These are phyloP conservation scores for Amphicarpaea edgeworthii DNA, from an alignment of 306 rosid genomes.

Conservation along the genomic window DNA sequence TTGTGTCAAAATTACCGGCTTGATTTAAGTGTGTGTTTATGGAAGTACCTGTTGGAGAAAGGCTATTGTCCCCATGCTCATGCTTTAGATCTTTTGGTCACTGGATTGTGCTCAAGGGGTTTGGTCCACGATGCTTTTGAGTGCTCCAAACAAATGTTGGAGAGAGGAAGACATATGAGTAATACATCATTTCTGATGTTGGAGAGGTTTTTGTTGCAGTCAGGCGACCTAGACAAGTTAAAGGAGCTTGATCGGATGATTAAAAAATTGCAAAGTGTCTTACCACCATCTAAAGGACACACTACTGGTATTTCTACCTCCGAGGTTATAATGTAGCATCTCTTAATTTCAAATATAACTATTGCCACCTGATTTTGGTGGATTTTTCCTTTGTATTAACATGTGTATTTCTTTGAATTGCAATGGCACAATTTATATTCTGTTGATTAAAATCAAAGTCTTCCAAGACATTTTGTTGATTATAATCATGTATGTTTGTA, in stretches of 20 bases:
- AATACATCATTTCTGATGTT: conserved; percentile 65
- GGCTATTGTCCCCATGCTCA: conserved; percentile 91
- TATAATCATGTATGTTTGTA: conserved; percentile 2
- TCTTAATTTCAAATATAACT: conserved; percentile 16
- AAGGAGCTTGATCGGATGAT: conserved; percentile 68
- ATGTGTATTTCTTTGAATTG: conserved; percentile 35
- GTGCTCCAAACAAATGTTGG: conserved; percentile 78
- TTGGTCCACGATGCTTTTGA: conserved; percentile 69
- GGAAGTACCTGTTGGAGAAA: conserved; percentile 73
- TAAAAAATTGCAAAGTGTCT: conserved; percentile 60
- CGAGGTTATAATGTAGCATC: conserved; percentile 18
- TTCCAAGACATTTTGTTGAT: neutral
- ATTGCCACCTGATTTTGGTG: conserved; percentile 37
- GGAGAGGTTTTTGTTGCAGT: conserved; percentile 64
- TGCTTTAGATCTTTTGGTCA: conserved; percentile 80
- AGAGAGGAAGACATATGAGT: conserved; percentile 88
- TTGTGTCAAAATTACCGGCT: conserved; percentile 70
- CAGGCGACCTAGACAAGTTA: conserved; percentile 61
- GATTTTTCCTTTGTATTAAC: conserved; percentile 15
- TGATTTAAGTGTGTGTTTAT: conserved; percentile 73
- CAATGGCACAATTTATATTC: neutral
- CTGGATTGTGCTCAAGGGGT: conserved; percentile 80
- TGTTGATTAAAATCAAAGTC: conserved; percentile 19
- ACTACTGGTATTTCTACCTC: conserved; percentile 52
- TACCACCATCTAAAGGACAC: conserved; percentile 65